These are phyloP conservation scores for Aphanocladium album DNA, from an alignment of 2,329 filamentous ascomycete species.

Conservation along the genomic window DNA sequence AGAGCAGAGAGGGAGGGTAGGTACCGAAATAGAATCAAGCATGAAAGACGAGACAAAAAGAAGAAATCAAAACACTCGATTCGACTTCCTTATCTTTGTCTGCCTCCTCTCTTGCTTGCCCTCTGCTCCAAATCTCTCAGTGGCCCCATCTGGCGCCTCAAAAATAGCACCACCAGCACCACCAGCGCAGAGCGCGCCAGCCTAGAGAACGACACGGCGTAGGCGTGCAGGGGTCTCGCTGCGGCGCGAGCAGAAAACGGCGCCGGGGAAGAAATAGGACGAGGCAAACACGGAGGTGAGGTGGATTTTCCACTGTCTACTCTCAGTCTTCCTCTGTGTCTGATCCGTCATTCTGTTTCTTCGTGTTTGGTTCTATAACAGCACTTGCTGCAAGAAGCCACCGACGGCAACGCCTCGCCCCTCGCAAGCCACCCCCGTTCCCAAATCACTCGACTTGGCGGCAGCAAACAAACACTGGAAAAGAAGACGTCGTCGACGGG, in stretches of 20 bases:
- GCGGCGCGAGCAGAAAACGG: conserved; percentile 12
- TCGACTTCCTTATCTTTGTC: background rate
- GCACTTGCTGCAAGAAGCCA: background rate
- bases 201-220: background rate
- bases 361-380: background rate
- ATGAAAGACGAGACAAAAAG: background rate
- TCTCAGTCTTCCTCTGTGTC: background rate
- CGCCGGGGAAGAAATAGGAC: background rate
- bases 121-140: background rate
- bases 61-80: background rate
- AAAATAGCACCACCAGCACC: too few relatives aligned
- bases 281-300: conserved; percentile 2
- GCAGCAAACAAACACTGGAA: background rate
- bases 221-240: conserved; percentile 1
- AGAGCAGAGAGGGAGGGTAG: background rate
- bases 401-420: background rate
- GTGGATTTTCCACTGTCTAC: background rate
- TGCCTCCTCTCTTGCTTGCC: background rate
- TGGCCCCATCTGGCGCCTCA: background rate
- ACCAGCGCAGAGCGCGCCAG: too few relatives aligned
- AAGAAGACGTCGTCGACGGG: background rate
- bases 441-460: too few relatives aligned
- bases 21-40: background rate
- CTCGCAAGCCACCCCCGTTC: too few relatives aligned
- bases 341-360: background rate